phyloP scores from a whole-genome alignment of 208 protist species.

The Sergeia podlipaevii region DNA sequence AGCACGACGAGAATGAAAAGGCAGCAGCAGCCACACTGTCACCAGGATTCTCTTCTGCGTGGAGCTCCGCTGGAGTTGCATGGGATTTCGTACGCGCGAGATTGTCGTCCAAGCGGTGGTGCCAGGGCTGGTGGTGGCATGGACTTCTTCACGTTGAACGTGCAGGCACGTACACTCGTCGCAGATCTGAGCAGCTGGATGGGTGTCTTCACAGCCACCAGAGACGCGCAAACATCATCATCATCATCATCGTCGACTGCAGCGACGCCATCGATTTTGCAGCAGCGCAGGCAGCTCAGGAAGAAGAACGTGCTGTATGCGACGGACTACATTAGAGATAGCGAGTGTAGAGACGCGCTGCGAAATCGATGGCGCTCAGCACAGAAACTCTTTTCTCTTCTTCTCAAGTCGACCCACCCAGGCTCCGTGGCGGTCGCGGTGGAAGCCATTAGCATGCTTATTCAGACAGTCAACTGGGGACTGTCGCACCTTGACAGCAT shows the following conservation, averaged over 20 bases:
- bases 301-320: neutral
- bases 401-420: conserved; percentile 39
- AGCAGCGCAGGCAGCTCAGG: neutral
- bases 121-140: neutral
- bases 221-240: neutral
- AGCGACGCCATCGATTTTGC: neutral
- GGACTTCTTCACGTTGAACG: conserved; percentile 42
- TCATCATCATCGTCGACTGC: neutral
- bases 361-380: conserved; percentile 35
- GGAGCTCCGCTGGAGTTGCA: conserved; percentile 22
- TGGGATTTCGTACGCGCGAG: conserved; percentile 43
- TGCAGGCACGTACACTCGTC: conserved; percentile 33
- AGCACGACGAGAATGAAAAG: neutral
- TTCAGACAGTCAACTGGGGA: conserved; percentile 30
- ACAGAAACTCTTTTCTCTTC: conserved; percentile 30
- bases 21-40: neutral
- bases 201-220: conserved; percentile 11
- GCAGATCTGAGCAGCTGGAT: conserved; percentile 26
- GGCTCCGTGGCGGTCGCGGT: conserved; percentile 47
- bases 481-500: conserved; percentile 16
- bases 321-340: conserved; percentile 27
- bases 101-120: conserved; percentile 3
- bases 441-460: conserved; percentile 36
- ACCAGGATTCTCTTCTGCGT: conserved; percentile 4
- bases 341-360: conserved; percentile 24